A percentile compares a stretch with the other conserved stretches of the same genome.
Conservation (phyloP, 257 asterid genomes). For the Lantana camara region DNA sequence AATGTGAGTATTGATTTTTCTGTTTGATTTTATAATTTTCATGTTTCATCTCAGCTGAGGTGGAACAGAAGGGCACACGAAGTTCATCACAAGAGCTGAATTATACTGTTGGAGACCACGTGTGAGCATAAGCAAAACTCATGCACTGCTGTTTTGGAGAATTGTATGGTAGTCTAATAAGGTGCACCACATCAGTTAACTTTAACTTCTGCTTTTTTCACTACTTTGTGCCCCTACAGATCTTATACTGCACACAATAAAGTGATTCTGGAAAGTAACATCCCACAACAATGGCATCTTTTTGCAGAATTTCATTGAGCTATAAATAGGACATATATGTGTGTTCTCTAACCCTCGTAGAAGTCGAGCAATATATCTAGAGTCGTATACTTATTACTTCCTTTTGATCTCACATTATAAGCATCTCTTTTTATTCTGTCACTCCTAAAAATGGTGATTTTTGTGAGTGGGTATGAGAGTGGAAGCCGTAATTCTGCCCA, state of each 20-base stretch:
- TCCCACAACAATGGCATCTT: background rate
- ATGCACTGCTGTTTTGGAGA: too few species aligned
- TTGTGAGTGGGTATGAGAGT: background rate
- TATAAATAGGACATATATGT: conserved; percentile 22
- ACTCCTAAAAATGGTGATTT: conserved; percentile 21
- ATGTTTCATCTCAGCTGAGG: too few species aligned
- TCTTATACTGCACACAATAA: conserved; percentile 13
- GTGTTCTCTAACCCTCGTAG: conserved; percentile 17
- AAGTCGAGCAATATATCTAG: background rate
- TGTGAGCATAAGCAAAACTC: conserved; percentile 30
- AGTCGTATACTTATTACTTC: background rate
- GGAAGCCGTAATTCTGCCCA: conserved; percentile 5
- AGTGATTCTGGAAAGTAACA: background rate
- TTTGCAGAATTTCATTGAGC: background rate
- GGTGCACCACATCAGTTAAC: background rate
- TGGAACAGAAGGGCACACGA: conserved; percentile 32
- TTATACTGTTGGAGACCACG: conserved; percentile 26
- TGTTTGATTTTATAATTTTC: too few species aligned
- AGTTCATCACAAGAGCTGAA: background rate
- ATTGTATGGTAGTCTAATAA: background rate
- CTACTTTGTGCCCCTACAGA: conserved; percentile 4
- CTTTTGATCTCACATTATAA: too few species aligned
- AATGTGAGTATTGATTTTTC: too few species aligned
- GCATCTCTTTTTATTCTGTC: background rate
- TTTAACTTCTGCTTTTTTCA: too few species aligned